Conservation (phyloP, 2,329 filamentous ascomycete species). For the Talaromyces albobiverticillius region DNA sequence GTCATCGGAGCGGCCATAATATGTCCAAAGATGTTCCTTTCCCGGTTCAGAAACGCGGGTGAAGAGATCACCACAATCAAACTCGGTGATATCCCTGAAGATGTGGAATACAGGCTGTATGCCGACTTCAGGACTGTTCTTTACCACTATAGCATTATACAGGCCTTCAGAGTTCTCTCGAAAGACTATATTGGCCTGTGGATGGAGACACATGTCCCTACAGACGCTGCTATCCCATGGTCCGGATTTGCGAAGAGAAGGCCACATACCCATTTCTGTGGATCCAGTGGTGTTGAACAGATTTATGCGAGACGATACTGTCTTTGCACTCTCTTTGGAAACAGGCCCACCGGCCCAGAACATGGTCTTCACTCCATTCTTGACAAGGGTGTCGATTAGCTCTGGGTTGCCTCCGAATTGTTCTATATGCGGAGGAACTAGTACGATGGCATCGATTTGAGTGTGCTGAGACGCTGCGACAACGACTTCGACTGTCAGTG, state of each 20-base stretch:
- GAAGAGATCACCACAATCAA: conserved; percentile 12
- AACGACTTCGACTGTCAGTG: conserved; percentile 1
- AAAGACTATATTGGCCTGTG: conserved; percentile 4
- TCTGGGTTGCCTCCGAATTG: conserved; percentile 13
- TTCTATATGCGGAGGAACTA: conserved; percentile 15
- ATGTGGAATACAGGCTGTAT: conserved; percentile 10
- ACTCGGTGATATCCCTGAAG: conserved; percentile 2
- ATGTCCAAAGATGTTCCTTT: conserved; percentile 12
- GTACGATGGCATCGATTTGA: conserved; percentile 6
- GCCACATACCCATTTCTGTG: conserved; percentile 9
- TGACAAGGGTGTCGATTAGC: conserved; percentile 11
- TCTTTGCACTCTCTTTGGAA: neutral
- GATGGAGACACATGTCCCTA: conserved; percentile 7
- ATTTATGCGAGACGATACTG: neutral
- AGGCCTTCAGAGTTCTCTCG: neutral
- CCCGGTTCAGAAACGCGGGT: conserved; percentile 1
- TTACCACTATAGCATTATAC: conserved; percentile 7
- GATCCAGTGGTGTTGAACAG: conserved; percentile 5
- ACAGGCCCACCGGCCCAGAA: conserved; percentile 7
- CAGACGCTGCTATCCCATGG: conserved; percentile 4
- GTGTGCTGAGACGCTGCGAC: conserved; percentile 13
- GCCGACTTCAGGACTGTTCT: neutral
- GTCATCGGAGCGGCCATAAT: conserved; percentile 16
- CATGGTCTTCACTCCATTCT: neutral
- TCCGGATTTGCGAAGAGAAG: conserved; percentile 5